phyloP scores from a whole-genome alignment of 2,329 filamentous ascomycete genomes.

The Curvularia verruculosa region DNA sequence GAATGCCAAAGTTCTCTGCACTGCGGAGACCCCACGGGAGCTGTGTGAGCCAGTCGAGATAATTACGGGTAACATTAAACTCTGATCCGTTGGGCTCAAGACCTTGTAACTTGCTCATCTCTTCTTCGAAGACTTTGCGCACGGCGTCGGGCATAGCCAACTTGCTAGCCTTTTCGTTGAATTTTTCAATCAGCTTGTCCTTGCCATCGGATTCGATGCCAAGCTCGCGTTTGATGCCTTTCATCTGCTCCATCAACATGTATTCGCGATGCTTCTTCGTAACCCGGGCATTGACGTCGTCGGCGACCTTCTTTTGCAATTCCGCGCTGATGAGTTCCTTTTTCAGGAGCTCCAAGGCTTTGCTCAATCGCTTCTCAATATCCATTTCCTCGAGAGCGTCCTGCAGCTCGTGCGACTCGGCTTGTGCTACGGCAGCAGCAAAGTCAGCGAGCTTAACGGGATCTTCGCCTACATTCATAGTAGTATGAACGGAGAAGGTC shows the following conservation, averaged over 20 bases:
- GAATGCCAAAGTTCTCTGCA: slow-evolving; percentile 94
- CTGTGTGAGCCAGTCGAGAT: slow-evolving; percentile 97
- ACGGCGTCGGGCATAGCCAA: slow-evolving; percentile 96
- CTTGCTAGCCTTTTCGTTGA: slow-evolving; percentile 92
- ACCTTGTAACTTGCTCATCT: slow-evolving; percentile 95
- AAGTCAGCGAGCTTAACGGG: slow-evolving; percentile 96
- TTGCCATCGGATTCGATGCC: slow-evolving; percentile 98
- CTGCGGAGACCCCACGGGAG: slow-evolving; percentile 97
- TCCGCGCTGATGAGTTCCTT: slow-evolving; percentile 99
- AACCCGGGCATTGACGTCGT: slow-evolving; percentile 97
- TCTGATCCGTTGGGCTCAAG: slow-evolving; percentile 95
- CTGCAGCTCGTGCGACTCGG: slow-evolving; percentile 87
- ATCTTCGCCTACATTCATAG: slow-evolving; percentile 92
- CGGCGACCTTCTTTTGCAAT: slow-evolving; percentile 94
- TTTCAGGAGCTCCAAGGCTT: slow-evolving; percentile 89
- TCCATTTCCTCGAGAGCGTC: slow-evolving; percentile 88
- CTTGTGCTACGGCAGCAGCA: slow-evolving; percentile 87
- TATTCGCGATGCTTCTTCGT: slow-evolving; percentile 97
- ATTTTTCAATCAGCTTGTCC: slow-evolving; percentile 96
- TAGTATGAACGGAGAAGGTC: slow-evolving; percentile 79
- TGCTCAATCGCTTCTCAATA: slow-evolving; percentile 89
- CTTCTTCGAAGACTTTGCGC: slow-evolving; percentile 97
- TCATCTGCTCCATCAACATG: slow-evolving; percentile 99
- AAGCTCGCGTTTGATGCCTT: slow-evolving; percentile 92
- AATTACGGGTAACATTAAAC: slow-evolving; percentile 98